Conservation (phyloP, 495 filamentous ascomycete genomes). For the Penicillium canariense region DNA sequence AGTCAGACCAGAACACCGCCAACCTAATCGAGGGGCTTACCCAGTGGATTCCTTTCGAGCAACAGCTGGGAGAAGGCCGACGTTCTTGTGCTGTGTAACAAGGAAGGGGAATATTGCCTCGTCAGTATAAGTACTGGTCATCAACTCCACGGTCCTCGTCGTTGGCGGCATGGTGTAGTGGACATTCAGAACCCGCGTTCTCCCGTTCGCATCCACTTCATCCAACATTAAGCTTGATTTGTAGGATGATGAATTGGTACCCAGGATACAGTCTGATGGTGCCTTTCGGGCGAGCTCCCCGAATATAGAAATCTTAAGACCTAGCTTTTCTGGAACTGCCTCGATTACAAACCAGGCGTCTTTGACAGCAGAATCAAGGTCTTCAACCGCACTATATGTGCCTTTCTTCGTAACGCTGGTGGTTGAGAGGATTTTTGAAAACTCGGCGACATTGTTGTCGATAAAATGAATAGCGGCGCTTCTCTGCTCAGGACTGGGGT, state of each 20-base stretch:
- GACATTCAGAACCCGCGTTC: constrained; percentile 39
- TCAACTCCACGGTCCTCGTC: constrained; percentile 51
- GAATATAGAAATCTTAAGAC: constrained; percentile 46
- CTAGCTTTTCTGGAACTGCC: constrained; percentile 50
- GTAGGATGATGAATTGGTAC: constrained; percentile 38
- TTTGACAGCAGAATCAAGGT: constrained; percentile 22
- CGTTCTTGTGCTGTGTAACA: constrained; percentile 35
- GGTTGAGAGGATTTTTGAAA: too few relatives aligned
- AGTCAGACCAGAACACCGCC: not conserved
- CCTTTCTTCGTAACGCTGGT: too few relatives aligned
- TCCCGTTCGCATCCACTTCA: constrained; percentile 12
- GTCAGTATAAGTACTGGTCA: constrained; percentile 53
- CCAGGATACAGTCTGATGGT: constrained; percentile 46
- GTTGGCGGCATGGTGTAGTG: constrained; percentile 55
- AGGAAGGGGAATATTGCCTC: constrained; percentile 43
- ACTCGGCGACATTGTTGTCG: too few relatives aligned
- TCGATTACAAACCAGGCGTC: constrained; percentile 49
- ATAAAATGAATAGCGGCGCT: too few relatives aligned
- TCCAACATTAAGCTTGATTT: constrained; percentile 31
- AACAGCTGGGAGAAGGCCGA: constrained; percentile 38
- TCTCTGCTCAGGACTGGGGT: constrained; percentile 35
- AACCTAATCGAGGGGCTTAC: constrained; percentile 6
- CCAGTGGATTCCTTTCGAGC: constrained; percentile 49
- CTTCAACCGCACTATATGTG: too few relatives aligned
- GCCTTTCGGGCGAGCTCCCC: constrained; percentile 42